Percentiles rank a stretch among this genome's conserved stretches.
These are phyloP conservation scores for Thelephora terrestris DNA, from an alignment of 1,284 basidiomycete genomes.

Conservation along the genomic window DNA sequence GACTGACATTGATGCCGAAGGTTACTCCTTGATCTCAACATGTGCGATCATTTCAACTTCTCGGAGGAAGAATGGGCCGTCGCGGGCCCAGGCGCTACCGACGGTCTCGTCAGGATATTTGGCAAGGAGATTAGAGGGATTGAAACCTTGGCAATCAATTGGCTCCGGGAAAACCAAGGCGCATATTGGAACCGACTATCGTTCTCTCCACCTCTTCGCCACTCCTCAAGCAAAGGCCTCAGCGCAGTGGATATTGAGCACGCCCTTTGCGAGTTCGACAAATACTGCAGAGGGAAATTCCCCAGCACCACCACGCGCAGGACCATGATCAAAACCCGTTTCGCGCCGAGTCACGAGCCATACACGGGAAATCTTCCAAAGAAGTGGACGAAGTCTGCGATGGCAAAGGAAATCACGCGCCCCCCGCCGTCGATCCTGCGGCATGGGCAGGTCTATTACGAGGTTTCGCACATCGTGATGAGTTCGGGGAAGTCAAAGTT, in stretches of 20 bases:
- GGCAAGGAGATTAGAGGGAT: slow-evolving; percentile 21
- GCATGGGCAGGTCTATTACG: slow-evolving; percentile 16
- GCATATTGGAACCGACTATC: neutral
- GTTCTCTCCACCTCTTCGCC: neutral
- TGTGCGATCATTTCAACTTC: slow-evolving; percentile 28
- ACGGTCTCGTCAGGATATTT: slow-evolving; percentile 33
- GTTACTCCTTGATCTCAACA: slow-evolving; percentile 33
- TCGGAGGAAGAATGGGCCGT: slow-evolving; percentile 32
- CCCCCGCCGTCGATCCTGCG: slow-evolving; percentile 12
- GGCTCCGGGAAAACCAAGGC: slow-evolving; percentile 27
- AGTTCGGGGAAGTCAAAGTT: slow-evolving; percentile 20
- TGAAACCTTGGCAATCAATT: slow-evolving; percentile 27
- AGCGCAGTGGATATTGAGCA: slow-evolving; percentile 36
- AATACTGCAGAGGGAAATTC: slow-evolving; percentile 28
- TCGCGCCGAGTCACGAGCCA: slow-evolving; percentile 14
- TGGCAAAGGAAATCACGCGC: slow-evolving; percentile 6
- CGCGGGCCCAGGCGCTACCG: slow-evolving; percentile 29
- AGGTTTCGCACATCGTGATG: slow-evolving; percentile 26
- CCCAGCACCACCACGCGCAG: slow-evolving; percentile 21
- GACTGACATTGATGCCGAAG: slow-evolving; percentile 13
- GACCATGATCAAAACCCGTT: slow-evolving; percentile 14
- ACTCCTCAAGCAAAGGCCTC: slow-evolving; percentile 12
- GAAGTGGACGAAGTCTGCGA: slow-evolving; percentile 19
- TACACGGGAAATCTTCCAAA: slow-evolving; percentile 21
- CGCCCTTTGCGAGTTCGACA: slow-evolving; percentile 34